These are phyloP conservation scores for Nicotiana sylvestris DNA, from an alignment of 257 asterid species.

Conservation along the genomic window DNA sequence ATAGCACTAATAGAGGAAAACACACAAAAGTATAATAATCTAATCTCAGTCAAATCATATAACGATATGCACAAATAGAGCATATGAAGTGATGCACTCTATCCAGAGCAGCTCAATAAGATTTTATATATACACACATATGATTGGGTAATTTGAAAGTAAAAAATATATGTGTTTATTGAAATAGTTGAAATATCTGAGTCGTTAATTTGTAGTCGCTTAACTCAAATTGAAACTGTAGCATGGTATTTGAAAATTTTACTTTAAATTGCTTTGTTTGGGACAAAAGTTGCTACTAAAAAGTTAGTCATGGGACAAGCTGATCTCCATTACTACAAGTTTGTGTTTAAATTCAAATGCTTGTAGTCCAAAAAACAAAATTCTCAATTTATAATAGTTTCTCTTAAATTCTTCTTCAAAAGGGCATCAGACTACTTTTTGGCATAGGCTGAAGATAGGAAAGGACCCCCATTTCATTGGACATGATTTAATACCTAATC, in stretches of 20 bases:
- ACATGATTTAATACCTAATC: conserved; percentile 4
- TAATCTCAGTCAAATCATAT: no score
- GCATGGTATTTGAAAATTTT: not conserved
- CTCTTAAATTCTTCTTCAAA: not conserved
- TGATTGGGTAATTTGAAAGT: no score
- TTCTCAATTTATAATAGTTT: not conserved
- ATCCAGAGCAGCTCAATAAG: no score
- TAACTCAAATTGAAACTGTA: no score
- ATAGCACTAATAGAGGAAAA: no score
- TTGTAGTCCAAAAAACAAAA: not conserved
- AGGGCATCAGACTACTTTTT: not conserved
- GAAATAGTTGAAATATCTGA: not conserved
- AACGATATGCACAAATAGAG: no score
- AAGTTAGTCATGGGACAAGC: not conserved
- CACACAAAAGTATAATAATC: no score
- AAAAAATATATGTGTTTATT: no score
- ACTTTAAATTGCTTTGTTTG: not conserved
- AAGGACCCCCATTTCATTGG: not conserved
- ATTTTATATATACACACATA: no score
- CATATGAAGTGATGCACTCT: no score
- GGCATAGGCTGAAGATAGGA: not conserved
- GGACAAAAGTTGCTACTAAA: not conserved
- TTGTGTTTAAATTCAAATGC: not conserved
- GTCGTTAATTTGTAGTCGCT: no score
- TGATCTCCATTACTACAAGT: not conserved